phyloP scores from a whole-genome alignment of 2,329 filamentous ascomycete genomes.

The Colletotrichum sojae region DNA sequence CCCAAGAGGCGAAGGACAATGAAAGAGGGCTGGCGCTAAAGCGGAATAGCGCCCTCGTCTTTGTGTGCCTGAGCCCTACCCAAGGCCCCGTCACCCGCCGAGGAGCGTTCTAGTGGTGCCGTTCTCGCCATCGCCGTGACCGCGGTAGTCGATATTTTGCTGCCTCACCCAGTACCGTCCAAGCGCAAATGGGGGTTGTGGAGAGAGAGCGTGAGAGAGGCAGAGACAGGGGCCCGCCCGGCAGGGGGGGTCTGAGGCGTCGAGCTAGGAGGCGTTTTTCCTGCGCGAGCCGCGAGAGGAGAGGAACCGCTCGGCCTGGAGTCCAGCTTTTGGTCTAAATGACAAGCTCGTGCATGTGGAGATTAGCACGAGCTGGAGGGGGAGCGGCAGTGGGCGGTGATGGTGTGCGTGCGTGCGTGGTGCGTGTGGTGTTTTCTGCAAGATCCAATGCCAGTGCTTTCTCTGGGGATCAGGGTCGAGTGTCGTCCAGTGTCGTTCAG shows the following conservation, averaged over 20 bases:
- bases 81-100: slow-evolving; percentile 14
- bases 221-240: slow-evolving; percentile 1
- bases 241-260: slow-evolving; percentile 14
- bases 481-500: background rate
- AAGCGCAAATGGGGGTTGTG: slow-evolving; percentile 1
- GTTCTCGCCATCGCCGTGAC: slow-evolving; percentile 7
- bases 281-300: slow-evolving; percentile 4
- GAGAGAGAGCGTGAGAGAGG: no score
- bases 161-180: background rate
- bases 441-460: slow-evolving; percentile 21
- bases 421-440: slow-evolving; percentile 21
- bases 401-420: slow-evolving; percentile 1
- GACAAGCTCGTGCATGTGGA: slow-evolving; percentile 30
- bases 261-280: slow-evolving; percentile 1
- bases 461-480: slow-evolving; percentile 25
- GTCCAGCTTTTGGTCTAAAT: slow-evolving; percentile 12
- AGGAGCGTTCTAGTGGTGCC: slow-evolving; percentile 11
- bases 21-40: slow-evolving; percentile 8
- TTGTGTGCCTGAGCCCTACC: slow-evolving; percentile 24
- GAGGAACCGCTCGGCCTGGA: slow-evolving; percentile 2
- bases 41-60: slow-evolving; percentile 17
- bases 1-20: slow-evolving; percentile 25
- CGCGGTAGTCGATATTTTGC: background rate
- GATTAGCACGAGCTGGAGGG: slow-evolving; percentile 19
- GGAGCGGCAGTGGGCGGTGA: slow-evolving; percentile 9